phyloP scores from a whole-genome alignment of 116 monocot species.

The Zostera marina region DNA sequence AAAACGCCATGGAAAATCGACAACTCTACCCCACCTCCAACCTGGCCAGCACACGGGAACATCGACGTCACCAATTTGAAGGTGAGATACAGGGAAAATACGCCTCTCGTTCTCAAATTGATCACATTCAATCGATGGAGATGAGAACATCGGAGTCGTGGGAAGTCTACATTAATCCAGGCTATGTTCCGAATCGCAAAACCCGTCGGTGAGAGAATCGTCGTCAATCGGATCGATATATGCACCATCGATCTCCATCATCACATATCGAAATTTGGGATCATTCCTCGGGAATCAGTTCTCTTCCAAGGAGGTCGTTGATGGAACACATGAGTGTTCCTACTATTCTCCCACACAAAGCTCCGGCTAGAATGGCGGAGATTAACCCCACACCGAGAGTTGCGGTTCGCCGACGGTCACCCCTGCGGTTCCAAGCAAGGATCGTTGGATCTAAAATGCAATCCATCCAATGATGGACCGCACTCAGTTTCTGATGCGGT shows the following conservation, averaged over 20 bases:
- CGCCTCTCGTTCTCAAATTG: slow-evolving; percentile 78
- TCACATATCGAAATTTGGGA: slow-evolving; percentile 91
- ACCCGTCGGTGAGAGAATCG: slow-evolving; percentile 59
- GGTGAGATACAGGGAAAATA: slow-evolving; percentile 78
- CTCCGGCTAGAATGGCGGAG: too few relatives aligned
- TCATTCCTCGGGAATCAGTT: slow-evolving; percentile 96
- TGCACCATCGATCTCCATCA: slow-evolving; percentile 79
- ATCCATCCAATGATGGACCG: too few relatives aligned
- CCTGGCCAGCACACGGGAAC: slow-evolving; percentile 74
- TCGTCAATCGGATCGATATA: slow-evolving; percentile 80
- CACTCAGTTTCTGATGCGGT: too few relatives aligned
- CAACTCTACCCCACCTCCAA: slow-evolving; percentile 48
- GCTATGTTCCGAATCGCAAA: slow-evolving; percentile 78
- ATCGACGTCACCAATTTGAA: slow-evolving; percentile 52
- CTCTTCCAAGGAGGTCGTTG: slow-evolving; percentile 95
- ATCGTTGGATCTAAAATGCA: too few relatives aligned
- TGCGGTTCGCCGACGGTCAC: too few relatives aligned
- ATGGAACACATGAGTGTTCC: too few relatives aligned
- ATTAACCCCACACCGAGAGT: too few relatives aligned
- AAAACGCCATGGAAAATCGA: slow-evolving; percentile 77
- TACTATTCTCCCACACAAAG: too few relatives aligned
- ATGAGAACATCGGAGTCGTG: slow-evolving; percentile 91
- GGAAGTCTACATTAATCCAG: slow-evolving; percentile 93
- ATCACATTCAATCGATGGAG: slow-evolving; percentile 56
- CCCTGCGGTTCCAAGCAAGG: too few relatives aligned